These are phyloP conservation scores for Rhamnella rubrinervis DNA, from an alignment of 331 rosid genomes.

Conservation along the genomic window DNA sequence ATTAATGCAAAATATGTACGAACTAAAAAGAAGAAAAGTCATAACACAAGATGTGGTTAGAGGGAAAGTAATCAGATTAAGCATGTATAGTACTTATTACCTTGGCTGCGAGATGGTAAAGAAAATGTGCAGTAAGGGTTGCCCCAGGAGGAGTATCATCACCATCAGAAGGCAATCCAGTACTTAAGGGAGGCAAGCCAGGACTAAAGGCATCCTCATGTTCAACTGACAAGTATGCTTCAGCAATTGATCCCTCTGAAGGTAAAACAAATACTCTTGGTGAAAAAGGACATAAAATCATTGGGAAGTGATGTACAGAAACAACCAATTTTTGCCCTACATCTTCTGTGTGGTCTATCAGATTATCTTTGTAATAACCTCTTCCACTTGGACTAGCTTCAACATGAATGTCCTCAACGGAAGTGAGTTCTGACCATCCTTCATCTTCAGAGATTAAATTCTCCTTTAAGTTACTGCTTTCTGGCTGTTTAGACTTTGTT, in stretches of 20 bases:
- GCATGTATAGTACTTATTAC: slow-evolving; percentile 39
- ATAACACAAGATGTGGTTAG: not conserved
- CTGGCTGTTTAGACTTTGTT: slow-evolving; percentile 28
- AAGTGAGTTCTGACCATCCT: slow-evolving; percentile 50
- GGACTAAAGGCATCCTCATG: slow-evolving; percentile 76
- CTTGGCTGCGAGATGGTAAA: slow-evolving; percentile 88
- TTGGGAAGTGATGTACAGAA: slow-evolving; percentile 88
- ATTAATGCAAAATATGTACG: not conserved
- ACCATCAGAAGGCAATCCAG: slow-evolving; percentile 64
- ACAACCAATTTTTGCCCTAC: slow-evolving; percentile 56
- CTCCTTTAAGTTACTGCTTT: slow-evolving; percentile 36
- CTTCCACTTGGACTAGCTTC: slow-evolving; percentile 65
- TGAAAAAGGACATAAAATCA: slow-evolving; percentile 81
- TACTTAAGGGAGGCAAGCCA: slow-evolving; percentile 83
- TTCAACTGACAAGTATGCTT: slow-evolving; percentile 65
- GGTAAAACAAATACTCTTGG: slow-evolving; percentile 96
- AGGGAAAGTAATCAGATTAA: slow-evolving; percentile 21
- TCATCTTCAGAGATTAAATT: slow-evolving; percentile 42
- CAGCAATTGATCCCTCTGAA: slow-evolving; percentile 82
- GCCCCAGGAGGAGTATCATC: slow-evolving; percentile 91
- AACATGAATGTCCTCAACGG: slow-evolving; percentile 41
- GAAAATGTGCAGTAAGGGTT: slow-evolving; percentile 85
- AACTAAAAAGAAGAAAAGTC: not conserved
- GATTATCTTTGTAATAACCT: slow-evolving; percentile 41
- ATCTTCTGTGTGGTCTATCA: slow-evolving; percentile 45